phyloP scores from a whole-genome alignment of 305 asterid species.

The Withania somnifera region DNA sequence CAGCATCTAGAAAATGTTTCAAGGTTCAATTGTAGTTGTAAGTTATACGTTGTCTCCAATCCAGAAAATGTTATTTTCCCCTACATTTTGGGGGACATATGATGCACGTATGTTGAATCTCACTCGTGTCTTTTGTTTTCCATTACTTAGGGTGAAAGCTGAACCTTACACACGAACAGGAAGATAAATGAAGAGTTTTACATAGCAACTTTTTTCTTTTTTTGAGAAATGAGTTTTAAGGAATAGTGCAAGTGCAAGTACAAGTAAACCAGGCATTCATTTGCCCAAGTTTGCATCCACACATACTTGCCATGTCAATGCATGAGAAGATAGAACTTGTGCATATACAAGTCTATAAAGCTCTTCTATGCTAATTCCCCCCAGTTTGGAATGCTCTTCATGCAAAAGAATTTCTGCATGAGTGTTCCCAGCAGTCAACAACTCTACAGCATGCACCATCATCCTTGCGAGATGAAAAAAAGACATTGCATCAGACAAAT shows the following conservation, averaged over 20 bases:
- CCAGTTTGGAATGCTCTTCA: slow-evolving; percentile 52
- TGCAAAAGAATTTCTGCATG: slow-evolving; percentile 63
- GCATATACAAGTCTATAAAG: slow-evolving; percentile 78
- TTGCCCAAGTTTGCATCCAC: not conserved
- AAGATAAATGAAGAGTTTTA: not conserved
- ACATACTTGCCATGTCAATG: slow-evolving; percentile 94
- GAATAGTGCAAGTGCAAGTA: not conserved
- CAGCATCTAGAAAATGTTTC: not conserved
- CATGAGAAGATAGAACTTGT: slow-evolving; percentile 84
- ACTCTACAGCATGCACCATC: slow-evolving; percentile 78
- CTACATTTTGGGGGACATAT: not conserved
- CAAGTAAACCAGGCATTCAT: not conserved
- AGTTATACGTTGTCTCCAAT: not conserved
- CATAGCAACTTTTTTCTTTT: not conserved
- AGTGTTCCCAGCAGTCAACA: slow-evolving; percentile 73
- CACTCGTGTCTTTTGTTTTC: not conserved
- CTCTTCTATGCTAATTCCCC: slow-evolving; percentile 87
- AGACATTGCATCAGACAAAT: not conserved
- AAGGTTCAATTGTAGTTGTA: not conserved
- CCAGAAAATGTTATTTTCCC: not conserved
- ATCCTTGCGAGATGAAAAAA: slow-evolving; percentile 37
- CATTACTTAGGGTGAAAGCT: not conserved
- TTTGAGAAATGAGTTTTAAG: not conserved
- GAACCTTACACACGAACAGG: not conserved
- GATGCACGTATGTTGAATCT: not conserved